Evolutionary conservation across 768 basidiomycete species (phyloP), one percentile per base, ranked within the genome.

Genomic region (Mycena latifolia): DNA sequence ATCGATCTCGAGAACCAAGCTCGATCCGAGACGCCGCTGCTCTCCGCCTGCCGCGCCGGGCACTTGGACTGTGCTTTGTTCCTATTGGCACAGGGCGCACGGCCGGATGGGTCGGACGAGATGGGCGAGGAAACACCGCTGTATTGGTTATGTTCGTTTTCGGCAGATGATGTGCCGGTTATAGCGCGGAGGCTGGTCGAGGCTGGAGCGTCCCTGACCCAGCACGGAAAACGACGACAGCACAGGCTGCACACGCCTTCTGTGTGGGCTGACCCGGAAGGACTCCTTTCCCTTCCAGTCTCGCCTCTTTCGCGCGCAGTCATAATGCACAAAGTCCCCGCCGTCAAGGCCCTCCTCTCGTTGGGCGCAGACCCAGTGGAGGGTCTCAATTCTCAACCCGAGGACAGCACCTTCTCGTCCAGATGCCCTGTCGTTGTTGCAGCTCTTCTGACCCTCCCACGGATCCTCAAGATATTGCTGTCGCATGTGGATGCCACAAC

Each of bases 261-360:
- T 22, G 50, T 62, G 31, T 55, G 41, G 53, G 51, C 59, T 8
- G 65, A 66, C 33, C 57, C 46, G 37, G 65, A 66, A 52, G 57
- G 61, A 12, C 47, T 66, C 1, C 24, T 61, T 5, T 48, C 52
- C 4, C 22, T 66, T 14, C 58, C 59, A 31, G 60, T 60, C 2
- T 66, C 65, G 10, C 65, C 65, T n/a, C 47, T 66, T 12, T 60
- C 58, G 8, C 59, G 65, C 25, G 65, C 65, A 7, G 58, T 66
- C 8, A 61, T 61, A 18, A 66, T 61, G 60, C 47, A 55, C 35
- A 61, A 54, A 47, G 10, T 61, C 18, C 47, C 46, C 12, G 65
- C 65, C 12, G 54, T 66, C 5, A 31, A 31, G 29, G 39, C 33
- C 18, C 55, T 66, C 17, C 54, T 66, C 5, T 41, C 52, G 24